phyloP scores from a whole-genome alignment of 2,329 filamentous ascomycete species.

The Seiridium cupressi region DNA sequence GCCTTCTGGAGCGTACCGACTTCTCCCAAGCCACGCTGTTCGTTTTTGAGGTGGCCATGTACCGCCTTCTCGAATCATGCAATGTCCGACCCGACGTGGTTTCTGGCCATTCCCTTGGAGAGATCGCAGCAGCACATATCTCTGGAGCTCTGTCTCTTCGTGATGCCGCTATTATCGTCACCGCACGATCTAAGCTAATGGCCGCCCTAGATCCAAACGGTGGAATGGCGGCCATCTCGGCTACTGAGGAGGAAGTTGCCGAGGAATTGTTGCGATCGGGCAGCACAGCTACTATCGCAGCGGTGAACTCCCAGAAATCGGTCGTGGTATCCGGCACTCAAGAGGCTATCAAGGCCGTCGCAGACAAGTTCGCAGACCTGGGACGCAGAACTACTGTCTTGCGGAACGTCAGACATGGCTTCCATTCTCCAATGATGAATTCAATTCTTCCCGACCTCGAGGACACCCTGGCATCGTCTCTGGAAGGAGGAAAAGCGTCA shows the following conservation, averaged over 20 bases:
- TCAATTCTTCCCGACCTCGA: conserved; percentile 1
- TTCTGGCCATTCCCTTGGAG: conserved; percentile 20
- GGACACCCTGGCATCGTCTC: not conserved
- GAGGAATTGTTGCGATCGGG: not conserved
- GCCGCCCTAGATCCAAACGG: conserved; percentile 2
- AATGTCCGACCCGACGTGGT: conserved; percentile 22
- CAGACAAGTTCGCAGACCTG: conserved; percentile 3
- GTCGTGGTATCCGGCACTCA: conserved; percentile 6
- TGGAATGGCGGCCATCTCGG: conserved; percentile 3
- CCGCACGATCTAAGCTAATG: conserved; percentile 24
- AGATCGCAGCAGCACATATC: conserved; percentile 23
- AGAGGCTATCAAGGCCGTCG: conserved; percentile 2
- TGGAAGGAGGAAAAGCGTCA: not conserved
- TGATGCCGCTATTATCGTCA: conserved; percentile 25
- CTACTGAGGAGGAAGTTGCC: not conserved
- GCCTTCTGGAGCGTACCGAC: conserved; percentile 22
- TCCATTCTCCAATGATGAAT: conserved; percentile 7
- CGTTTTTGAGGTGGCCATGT: conserved; percentile 25
- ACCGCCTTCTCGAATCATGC: conserved; percentile 21
- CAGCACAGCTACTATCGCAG: conserved; percentile 2
- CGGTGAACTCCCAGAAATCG: conserved; percentile 2
- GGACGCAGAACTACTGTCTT: conserved; percentile 2
- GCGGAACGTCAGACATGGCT: conserved; percentile 5
- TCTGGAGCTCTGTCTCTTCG: conserved; percentile 23
- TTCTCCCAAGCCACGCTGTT: conserved; percentile 28